phyloP scores from a whole-genome alignment of 2,329 filamentous ascomycete species.

The Neonectria punicea region DNA sequence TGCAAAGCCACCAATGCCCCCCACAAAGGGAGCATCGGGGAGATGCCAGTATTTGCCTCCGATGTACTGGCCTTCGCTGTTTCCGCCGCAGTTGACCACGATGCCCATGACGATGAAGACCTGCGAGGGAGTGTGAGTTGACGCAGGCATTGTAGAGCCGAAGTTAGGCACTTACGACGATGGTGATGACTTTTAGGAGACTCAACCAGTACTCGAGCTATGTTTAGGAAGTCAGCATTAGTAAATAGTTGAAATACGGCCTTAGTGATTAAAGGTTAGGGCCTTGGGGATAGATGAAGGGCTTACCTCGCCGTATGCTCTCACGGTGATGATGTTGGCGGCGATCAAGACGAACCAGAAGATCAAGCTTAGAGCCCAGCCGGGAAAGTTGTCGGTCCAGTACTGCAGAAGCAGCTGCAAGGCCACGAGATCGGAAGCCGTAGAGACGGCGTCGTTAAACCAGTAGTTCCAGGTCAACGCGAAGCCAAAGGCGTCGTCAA shows the following conservation, averaged over 20 bases:
- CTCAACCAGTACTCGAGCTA: conserved; percentile 68
- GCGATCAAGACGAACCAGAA: conserved; percentile 67
- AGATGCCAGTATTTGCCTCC: conserved; percentile 68
- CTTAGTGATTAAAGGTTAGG: too few relatives aligned
- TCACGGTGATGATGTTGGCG: conserved; percentile 49
- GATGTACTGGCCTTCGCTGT: conserved; percentile 63
- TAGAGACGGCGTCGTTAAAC: conserved; percentile 70
- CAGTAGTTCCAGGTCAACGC: conserved; percentile 70
- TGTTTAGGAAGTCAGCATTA: conserved; percentile 49
- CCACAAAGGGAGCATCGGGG: conserved; percentile 71
- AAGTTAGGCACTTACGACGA: conserved; percentile 49
- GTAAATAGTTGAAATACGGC: too few relatives aligned
- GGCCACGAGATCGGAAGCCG: conserved; percentile 67
- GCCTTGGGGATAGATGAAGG: too few relatives aligned
- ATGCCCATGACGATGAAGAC: conserved; percentile 73
- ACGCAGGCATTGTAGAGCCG: fast-evolving
- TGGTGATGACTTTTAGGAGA: conserved; percentile 63
- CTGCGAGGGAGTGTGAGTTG: conserved; percentile 21
- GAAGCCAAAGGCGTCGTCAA: conserved; percentile 65
- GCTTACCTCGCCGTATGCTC: conserved; percentile 49
- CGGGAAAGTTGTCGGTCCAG: conserved; percentile 71
- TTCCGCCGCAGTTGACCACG: conserved; percentile 63
- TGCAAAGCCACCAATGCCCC: conserved; percentile 72
- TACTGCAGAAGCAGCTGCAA: conserved; percentile 66
- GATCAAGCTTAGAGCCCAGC: conserved; percentile 71